Conservation (phyloP, 2,329 filamentous ascomycete genomes). For the Keithomyces neogunnii region DNA sequence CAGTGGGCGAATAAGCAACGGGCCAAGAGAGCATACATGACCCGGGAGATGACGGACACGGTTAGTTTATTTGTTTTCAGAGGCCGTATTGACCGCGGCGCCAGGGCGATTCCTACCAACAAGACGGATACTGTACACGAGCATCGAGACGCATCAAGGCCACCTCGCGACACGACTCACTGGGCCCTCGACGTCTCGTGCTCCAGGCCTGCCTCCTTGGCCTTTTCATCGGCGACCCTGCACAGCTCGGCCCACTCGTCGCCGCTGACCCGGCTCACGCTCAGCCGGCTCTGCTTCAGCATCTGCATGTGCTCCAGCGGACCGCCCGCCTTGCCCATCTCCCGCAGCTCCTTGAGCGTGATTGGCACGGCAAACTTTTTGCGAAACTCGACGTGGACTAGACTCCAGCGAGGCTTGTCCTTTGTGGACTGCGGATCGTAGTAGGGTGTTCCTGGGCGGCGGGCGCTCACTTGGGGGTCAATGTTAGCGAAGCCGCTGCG, state of each 20-base stretch:
- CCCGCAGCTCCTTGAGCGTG: slow-evolving; percentile 62
- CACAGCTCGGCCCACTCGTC: slow-evolving; percentile 60
- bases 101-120: no score
- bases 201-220: slow-evolving; percentile 26
- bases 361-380: slow-evolving; percentile 71
- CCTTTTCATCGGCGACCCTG: slow-evolving; percentile 38
- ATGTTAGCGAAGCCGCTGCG: no score
- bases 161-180: not conserved
- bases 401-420: slow-evolving; percentile 59
- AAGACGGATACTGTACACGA: no score
- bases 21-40: no score
- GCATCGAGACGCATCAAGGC: not conserved
- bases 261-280: slow-evolving; percentile 61
- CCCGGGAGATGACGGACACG: no score
- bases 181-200: slow-evolving; percentile 19
- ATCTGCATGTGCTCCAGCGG: slow-evolving; percentile 71
- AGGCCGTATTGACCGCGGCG: no score
- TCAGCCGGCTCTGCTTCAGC: slow-evolving; percentile 72
- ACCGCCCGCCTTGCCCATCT: slow-evolving; percentile 45
- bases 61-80: no score
- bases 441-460: slow-evolving; percentile 49
- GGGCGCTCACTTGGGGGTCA: slow-evolving; percentile 19
- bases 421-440: slow-evolving; percentile 67
- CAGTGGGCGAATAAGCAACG: no score
- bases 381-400: slow-evolving; percentile 82